Percentiles rank a stretch among this genome's conserved stretches.
phyloP scores from a whole-genome alignment of 202 grass and related monocot genomes.

The Carex sylvatica region DNA sequence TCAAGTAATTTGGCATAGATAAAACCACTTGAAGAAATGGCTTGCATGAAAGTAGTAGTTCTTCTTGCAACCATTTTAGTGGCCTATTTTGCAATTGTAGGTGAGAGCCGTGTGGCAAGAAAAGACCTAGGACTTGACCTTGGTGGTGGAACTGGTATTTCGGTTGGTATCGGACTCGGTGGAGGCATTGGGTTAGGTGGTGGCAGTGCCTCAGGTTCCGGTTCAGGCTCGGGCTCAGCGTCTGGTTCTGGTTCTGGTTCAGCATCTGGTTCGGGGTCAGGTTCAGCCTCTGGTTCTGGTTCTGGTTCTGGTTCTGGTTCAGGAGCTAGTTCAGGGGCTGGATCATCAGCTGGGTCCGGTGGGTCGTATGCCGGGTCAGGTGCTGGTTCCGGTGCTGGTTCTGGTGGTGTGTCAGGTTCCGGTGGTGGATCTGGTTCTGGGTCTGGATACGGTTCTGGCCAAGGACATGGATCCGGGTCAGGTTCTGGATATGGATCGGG shows the following conservation, averaged over 20 bases:
- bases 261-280: slow-evolving; percentile 24
- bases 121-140: slow-evolving; percentile 55
- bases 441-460: not conserved
- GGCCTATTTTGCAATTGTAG: slow-evolving; percentile 20
- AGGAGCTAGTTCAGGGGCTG: slow-evolving; percentile 9
- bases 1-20: slow-evolving; percentile 1
- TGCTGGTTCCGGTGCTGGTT: slow-evolving; percentile 16
- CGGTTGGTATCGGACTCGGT: slow-evolving; percentile 25
- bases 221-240: slow-evolving; percentile 19
- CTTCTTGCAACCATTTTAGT: slow-evolving; percentile 29
- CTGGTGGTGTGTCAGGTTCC: slow-evolving; percentile 17
- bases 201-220: slow-evolving; percentile 9
- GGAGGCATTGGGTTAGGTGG: slow-evolving; percentile 33
- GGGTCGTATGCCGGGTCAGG: slow-evolving; percentile 34
- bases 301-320: slow-evolving; percentile 22
- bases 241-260: slow-evolving; percentile 34
- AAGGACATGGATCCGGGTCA: slow-evolving; percentile 17
- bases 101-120: slow-evolving; percentile 44
- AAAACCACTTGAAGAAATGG: not conserved
- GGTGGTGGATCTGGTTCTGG: not conserved
- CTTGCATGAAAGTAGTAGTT: slow-evolving; percentile 14
- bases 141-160: slow-evolving; percentile 30
- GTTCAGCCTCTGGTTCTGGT: slow-evolving; percentile 23
- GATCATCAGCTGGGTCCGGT: slow-evolving; percentile 40
- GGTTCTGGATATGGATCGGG: slow-evolving; percentile 26